Percentiles rank a stretch among this genome's conserved stretches.
These are phyloP conservation scores for Trametes gibbosa DNA, from an alignment of 768 basidiomycete species.

Conservation along the genomic window DNA sequence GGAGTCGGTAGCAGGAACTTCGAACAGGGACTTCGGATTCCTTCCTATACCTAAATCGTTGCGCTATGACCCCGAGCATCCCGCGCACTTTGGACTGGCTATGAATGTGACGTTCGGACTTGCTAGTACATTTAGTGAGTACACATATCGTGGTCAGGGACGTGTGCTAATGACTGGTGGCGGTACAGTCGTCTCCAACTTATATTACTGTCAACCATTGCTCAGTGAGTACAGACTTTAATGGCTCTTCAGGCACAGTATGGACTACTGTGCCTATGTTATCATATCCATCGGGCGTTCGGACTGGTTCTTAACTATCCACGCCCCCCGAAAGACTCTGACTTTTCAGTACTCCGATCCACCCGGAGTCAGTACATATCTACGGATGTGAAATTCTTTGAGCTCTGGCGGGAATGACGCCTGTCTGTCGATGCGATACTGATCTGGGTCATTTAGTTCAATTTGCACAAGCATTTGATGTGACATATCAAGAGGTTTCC, in stretches of 20 bases:
- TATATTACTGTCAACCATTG: slow-evolving; percentile 83
- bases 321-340: too few relatives aligned
- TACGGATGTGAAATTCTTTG: too few relatives aligned
- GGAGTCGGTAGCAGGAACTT: neutral
- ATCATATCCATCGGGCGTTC: neutral
- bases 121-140: slow-evolving; percentile 45
- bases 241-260: too few relatives aligned
- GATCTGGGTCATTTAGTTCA: slow-evolving; percentile 19
- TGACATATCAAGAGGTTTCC: slow-evolving; percentile 37
- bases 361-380: too few relatives aligned
- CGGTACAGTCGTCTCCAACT: slow-evolving; percentile 57
- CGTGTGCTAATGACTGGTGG: neutral
- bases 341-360: too few relatives aligned
- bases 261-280: neutral
- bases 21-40: slow-evolving; percentile 38
- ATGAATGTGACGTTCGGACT: slow-evolving; percentile 48
- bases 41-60: slow-evolving; percentile 44
- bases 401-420: too few relatives aligned
- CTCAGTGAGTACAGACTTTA: slow-evolving; percentile 43
- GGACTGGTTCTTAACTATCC: neutral
- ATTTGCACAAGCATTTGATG: slow-evolving; percentile 35
- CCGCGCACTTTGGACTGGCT: slow-evolving; percentile 36
- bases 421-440: neutral
- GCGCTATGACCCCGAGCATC: slow-evolving; percentile 39
- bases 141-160: neutral